Percentiles rank a stretch among this genome's conserved stretches.
Conservation (phyloP, 2,329 filamentous ascomycete genomes). For the Endoconidiophora polonica region DNA sequence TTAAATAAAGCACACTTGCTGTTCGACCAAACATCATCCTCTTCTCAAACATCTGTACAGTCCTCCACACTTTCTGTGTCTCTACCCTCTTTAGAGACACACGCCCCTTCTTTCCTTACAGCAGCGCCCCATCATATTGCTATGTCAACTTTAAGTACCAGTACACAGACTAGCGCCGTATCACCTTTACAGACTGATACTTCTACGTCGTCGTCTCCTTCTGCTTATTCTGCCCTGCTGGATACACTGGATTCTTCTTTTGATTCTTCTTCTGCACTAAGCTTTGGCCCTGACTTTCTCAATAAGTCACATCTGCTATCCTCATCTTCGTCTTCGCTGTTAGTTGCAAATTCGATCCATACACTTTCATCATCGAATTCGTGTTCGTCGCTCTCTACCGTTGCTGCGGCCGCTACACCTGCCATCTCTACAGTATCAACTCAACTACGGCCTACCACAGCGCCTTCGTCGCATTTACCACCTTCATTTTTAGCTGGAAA, state of each 20-base stretch:
- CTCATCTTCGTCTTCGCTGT: constrained; percentile 3
- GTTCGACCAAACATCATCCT: constrained; percentile 12
- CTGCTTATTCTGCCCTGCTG: constrained; percentile 4
- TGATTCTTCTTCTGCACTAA: constrained; percentile 3
- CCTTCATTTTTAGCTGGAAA: constrained; percentile 13
- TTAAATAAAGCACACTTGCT: not conserved
- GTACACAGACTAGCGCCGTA: constrained; percentile 7
- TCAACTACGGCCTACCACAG: constrained; percentile 5
- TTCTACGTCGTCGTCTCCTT: constrained; percentile 1
- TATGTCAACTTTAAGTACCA: constrained; percentile 5
- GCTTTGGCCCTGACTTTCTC: constrained; percentile 9
- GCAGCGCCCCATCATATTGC: constrained; percentile 7
- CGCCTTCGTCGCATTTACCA: constrained; percentile 12
- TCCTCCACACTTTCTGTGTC: constrained; percentile 15
- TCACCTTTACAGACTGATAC: not conserved
- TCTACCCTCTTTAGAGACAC: constrained; percentile 18
- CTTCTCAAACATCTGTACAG: constrained; percentile 21
- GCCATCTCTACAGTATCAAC: not conserved
- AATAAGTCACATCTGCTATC: constrained; percentile 1
- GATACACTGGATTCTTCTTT: constrained; percentile 11
- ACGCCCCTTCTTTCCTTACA: constrained; percentile 14
- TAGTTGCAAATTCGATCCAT: not conserved
- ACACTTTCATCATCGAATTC: not conserved
- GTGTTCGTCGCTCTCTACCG: not conserved
- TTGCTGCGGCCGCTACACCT: not conserved